phyloP scores from a whole-genome alignment of 352 stramenopile species.

The Pythium pectinolyticum region DNA sequence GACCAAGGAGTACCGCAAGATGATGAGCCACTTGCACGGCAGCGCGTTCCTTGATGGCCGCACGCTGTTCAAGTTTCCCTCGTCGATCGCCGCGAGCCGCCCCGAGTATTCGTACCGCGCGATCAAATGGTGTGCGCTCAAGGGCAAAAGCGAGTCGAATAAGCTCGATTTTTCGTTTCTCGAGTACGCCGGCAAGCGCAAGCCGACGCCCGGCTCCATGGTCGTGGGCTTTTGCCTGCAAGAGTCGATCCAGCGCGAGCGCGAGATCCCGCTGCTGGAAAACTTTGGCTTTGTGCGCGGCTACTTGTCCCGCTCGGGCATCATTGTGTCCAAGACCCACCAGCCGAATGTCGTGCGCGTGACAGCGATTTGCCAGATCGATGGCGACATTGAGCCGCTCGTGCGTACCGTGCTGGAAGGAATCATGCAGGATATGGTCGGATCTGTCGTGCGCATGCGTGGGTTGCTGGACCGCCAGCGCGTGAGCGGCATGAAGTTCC shows the following conservation, averaged over 20 bases:
- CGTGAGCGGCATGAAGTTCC: conserved; percentile 65
- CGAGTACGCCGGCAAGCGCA: conserved; percentile 70
- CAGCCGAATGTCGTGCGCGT: conserved; percentile 58
- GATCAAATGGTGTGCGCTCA: conserved; percentile 76
- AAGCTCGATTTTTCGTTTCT: conserved; percentile 73
- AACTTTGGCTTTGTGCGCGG: conserved; percentile 59
- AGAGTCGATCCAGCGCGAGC: conserved; percentile 60
- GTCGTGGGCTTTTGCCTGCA: conserved; percentile 77
- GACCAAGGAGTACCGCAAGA: conserved; percentile 64
- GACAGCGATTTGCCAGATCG: conserved; percentile 72
- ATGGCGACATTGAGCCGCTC: conserved; percentile 51
- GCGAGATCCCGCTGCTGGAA: conserved; percentile 60
- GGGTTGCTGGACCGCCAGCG: conserved; percentile 60
- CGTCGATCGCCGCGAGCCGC: conserved; percentile 40
- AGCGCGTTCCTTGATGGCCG: conserved; percentile 59
- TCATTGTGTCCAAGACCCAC: conserved; percentile 69
- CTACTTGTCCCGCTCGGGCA: conserved; percentile 55
- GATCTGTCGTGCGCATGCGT: conserved; percentile 41
- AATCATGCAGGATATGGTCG: conserved; percentile 64
- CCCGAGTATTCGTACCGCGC: conserved; percentile 61
- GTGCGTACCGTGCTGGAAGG: conserved; percentile 49
- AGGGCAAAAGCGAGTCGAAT: conserved; percentile 40
- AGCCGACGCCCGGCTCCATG: conserved; percentile 43
- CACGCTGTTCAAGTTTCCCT: conserved; percentile 65
- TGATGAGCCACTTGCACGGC: conserved; percentile 57